Evolutionary conservation across 495 filamentous ascomycete genomes (phyloP), one percentile per base, ranked within the genome.

Genomic region (Daldinia concentrica): DNA sequence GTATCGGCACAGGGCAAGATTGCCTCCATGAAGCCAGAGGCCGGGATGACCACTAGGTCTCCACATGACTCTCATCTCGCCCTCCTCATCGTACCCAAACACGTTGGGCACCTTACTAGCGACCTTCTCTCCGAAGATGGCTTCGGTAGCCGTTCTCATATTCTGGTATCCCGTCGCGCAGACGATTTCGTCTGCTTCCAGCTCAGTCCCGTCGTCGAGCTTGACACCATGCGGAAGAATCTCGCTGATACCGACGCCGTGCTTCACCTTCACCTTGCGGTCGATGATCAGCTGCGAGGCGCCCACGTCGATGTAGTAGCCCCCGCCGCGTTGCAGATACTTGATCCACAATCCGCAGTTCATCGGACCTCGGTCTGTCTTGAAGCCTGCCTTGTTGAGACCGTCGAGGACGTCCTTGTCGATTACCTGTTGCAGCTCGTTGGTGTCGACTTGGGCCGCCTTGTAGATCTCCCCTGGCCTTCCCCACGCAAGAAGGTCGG

Each of bases 1-100:
- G 69, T 90, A 93, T 66, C 93, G 84, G 58, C 88, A 90, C 62
- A 94, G 72, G 14, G 90, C 90, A 26, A 95, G 76, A 79, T 92
- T 95, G 0, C 93, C 93, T 0, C 92, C 93, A 81, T 93, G 91
- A 76, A 92, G 90, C 92, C 92, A 97, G 61, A 95, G 88, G 0
- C 91, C 91, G 0, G 89, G 89, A 71, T 94, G 91, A 0, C 91
- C 91, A 17, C 83, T 90, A 48, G 75, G 81, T 5, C 86, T 83
- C 92, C 92, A 97, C 71, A 96, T 92, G 2, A 82, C 85, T 9
- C 83, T 84, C 74, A 88, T 82, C 80, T 96, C 93, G 6, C 92
- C 93, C 75, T 95, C 91, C 24, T 87, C 82, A 65, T 95, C 86
- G 66, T 91, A 86, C 0, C 91, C 93, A 93, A 93, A 97, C 39